phyloP scores from a whole-genome alignment of 2,329 filamentous ascomycete species.

The Colletotrichum sp. region DNA sequence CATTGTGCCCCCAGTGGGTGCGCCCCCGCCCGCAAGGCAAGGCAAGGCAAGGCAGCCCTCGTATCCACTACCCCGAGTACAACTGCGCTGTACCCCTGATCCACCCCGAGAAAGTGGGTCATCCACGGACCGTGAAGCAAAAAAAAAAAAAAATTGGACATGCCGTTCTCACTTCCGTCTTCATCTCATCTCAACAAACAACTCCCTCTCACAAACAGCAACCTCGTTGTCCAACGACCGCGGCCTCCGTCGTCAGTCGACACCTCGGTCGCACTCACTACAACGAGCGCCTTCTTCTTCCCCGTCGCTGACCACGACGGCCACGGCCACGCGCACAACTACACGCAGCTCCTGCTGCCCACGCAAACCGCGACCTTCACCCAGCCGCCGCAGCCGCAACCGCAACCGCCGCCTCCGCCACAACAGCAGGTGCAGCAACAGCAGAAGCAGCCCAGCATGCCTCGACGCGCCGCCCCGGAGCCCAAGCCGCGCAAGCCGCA shows the following conservation, averaged over 20 bases:
- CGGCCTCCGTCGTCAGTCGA: not conserved
- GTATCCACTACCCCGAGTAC: constrained; percentile 17
- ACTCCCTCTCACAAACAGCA: not conserved
- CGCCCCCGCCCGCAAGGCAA: not conserved
- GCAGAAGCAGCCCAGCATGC: not conserved
- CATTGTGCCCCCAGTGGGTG: not conserved
- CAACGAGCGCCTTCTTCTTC: not conserved
- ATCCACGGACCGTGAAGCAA: not conserved
- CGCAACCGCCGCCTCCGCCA: not conserved
- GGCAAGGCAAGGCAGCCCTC: not conserved
- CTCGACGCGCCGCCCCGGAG: constrained; percentile 18
- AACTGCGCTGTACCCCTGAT: constrained; percentile 6
- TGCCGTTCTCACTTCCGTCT: not conserved
- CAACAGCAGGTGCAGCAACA: not conserved
- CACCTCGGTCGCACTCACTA: not conserved
- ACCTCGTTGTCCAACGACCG: not conserved
- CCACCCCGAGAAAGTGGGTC: constrained; percentile 20
- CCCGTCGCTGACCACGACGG: not conserved
- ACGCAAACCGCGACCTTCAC: not conserved
- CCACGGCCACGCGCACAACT: not conserved
- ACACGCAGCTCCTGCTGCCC: not conserved
- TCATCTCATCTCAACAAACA: constrained; percentile 1
- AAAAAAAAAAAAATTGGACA: constrained; percentile 17
- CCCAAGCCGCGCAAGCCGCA: constrained; percentile 21
- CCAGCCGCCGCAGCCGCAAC: not conserved